Conservation (phyloP, 495 filamentous ascomycete species). For the Aspergillus mulundensis region DNA sequence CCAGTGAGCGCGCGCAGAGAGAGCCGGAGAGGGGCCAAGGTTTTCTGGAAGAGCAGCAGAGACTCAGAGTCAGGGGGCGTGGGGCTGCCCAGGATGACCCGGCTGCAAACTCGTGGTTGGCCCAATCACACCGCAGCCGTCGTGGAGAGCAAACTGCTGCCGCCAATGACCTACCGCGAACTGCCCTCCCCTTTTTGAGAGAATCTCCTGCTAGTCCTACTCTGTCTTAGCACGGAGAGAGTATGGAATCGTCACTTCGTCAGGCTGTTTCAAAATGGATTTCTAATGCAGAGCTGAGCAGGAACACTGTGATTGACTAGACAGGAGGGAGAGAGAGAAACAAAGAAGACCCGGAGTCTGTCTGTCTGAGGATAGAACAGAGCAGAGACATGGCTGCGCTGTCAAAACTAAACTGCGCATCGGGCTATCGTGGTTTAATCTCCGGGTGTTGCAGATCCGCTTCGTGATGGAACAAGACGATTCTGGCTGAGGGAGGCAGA, state of each 20-base stretch:
- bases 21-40: not conserved
- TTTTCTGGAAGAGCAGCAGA: constrained; percentile 8
- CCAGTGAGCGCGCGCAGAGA: not conserved
- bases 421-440: constrained; percentile 16
- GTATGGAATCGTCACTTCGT: not conserved
- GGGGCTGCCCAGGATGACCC: constrained; percentile 5
- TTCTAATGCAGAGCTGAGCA: not conserved
- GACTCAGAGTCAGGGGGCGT: not conserved
- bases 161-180: constrained; percentile 6
- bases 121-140: not conserved
- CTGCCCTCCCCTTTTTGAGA: constrained; percentile 15
- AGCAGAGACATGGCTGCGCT: not conserved
- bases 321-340: not conserved
- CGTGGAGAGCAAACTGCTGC: constrained; percentile 2
- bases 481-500: not conserved
- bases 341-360: not conserved
- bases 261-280: not conserved
- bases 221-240: not conserved
- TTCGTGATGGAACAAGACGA: constrained; percentile 1
- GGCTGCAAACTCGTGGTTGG: constrained; percentile 4
- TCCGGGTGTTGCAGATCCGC: constrained; percentile 21
- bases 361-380: not conserved
- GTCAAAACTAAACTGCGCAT: not conserved
- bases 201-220: not conserved
- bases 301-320: not conserved